Evolutionary conservation across 305 asterid genomes (phyloP).

Genomic region (Ajuga reptans): DNA sequence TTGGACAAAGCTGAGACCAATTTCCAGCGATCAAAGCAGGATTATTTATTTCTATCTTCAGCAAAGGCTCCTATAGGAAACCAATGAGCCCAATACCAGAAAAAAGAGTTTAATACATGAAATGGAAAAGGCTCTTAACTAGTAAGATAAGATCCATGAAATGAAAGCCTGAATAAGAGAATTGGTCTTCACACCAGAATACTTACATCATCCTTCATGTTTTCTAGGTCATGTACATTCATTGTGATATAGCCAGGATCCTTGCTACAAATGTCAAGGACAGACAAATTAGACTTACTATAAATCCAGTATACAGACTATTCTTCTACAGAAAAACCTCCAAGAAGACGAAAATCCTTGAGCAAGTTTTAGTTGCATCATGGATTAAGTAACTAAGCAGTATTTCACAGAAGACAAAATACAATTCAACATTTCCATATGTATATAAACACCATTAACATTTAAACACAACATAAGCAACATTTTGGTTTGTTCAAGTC

Average conservation of each 20-base stretch:
- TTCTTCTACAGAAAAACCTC: not conserved
- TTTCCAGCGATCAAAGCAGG: constrained; percentile 91
- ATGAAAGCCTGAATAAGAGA: constrained; percentile 10
- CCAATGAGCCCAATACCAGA: constrained; percentile 5
- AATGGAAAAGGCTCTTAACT: constrained; percentile 6
- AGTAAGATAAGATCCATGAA: constrained; percentile 12
- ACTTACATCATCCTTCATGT: constrained; percentile 84
- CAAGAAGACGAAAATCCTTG: not conserved
- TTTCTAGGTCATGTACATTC: constrained; percentile 50
- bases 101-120: not conserved
- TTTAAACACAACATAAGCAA: not conserved
- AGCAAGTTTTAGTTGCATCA: constrained; percentile 8
- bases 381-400: constrained; percentile 1
- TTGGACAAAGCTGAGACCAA: constrained; percentile 96
- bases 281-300: constrained; percentile 15
- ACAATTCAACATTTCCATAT: not conserved
- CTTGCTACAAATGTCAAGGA: constrained; percentile 51
- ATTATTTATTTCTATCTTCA: constrained; percentile 67
- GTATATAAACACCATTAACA: not conserved
- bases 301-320: constrained; percentile 7
- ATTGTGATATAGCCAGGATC: constrained; percentile 86
- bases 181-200: constrained; percentile 2
- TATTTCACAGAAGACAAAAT: not conserved
- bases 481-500: not conserved
- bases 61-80: constrained; percentile 66